These are phyloP conservation scores for Talaromyces nanjingensis DNA, from an alignment of 495 filamentous ascomycete species.

Conservation along the genomic window DNA sequence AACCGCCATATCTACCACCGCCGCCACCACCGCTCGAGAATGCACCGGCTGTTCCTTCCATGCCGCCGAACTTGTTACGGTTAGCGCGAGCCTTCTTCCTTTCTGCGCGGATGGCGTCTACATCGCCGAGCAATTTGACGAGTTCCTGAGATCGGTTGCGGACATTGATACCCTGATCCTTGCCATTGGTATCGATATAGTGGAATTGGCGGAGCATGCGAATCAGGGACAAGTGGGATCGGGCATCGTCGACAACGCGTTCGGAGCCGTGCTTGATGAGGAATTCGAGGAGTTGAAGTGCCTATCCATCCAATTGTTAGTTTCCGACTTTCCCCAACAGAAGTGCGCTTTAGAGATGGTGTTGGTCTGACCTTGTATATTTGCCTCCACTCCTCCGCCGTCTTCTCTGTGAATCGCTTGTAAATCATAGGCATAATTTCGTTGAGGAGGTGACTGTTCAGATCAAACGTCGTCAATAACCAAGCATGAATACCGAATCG, in stretches of 20 bases:
- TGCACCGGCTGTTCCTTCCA: constrained; percentile 64
- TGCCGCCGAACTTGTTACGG: constrained; percentile 88
- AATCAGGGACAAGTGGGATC: constrained; percentile 86
- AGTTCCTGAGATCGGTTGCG: constrained; percentile 94
- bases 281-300: constrained; percentile 92
- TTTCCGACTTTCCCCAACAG: neutral
- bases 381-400: constrained; percentile 97
- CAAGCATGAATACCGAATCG: neutral
- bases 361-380: constrained; percentile 74
- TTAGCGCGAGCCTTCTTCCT: constrained; percentile 88
- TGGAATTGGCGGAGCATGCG: constrained; percentile 99
- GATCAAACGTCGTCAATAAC: constrained; percentile 13
- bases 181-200: constrained; percentile 91
- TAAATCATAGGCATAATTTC: constrained; percentile 99
- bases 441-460: constrained; percentile 79
- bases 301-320: constrained; percentile 28
- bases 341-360: neutral
- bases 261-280: constrained; percentile 98
- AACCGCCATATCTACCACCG: constrained; percentile 73
- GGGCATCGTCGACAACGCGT: constrained; percentile 93
- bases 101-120: constrained; percentile 86
- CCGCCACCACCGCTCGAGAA: constrained; percentile 45
- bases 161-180: constrained; percentile 97
- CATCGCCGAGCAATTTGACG: constrained; percentile 85
- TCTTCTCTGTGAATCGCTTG: constrained; percentile 96